These are phyloP conservation scores for Curvularia spicifera DNA, from an alignment of 2,329 filamentous ascomycete genomes.

Conservation along the genomic window DNA sequence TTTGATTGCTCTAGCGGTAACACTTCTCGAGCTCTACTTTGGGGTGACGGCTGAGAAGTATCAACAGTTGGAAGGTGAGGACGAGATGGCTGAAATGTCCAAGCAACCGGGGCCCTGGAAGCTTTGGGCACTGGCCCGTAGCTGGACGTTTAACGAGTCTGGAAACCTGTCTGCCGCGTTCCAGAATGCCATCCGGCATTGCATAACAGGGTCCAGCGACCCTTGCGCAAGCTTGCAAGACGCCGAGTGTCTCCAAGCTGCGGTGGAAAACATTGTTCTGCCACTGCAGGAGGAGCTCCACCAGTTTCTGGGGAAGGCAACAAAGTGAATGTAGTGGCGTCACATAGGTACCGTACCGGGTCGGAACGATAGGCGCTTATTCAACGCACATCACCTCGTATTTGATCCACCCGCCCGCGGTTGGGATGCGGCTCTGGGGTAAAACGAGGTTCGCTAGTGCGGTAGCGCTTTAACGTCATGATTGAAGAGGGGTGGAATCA, in stretches of 20 bases:
- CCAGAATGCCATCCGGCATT: conserved; percentile 43
- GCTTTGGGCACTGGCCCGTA: conserved; percentile 42
- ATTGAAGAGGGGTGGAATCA: conserved; percentile 3
- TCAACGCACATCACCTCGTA: conserved; percentile 38
- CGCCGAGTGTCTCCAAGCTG: conserved; percentile 45
- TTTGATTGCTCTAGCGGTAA: conserved; percentile 44
- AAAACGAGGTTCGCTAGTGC: conserved; percentile 26
- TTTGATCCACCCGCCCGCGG: conserved; percentile 31
- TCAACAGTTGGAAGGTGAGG: conserved; percentile 30
- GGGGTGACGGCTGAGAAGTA: conserved; percentile 43
- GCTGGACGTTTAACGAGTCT: conserved; percentile 44
- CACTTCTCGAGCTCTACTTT: conserved; percentile 48
- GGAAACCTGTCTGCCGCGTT: conserved; percentile 48
- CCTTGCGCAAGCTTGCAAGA: conserved; percentile 45
- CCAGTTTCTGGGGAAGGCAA: conserved; percentile 45
- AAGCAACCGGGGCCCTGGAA: conserved; percentile 37
- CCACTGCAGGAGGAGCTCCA: conserved; percentile 47
- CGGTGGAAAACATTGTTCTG: conserved; percentile 47
- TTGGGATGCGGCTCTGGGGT: conserved; percentile 36
- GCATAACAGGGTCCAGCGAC: conserved; percentile 44
- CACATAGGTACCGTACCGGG: conserved; percentile 12
- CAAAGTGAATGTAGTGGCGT: conserved; percentile 12
- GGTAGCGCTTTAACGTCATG: conserved; percentile 16
- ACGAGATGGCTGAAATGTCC: conserved; percentile 18
- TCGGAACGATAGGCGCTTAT: conserved; percentile 26